Percentiles rank a stretch among this genome's conserved stretches.
These are phyloP conservation scores for Gnomoniopsis smithogilvyi DNA, from an alignment of 2,329 filamentous ascomycete genomes.

Conservation along the genomic window DNA sequence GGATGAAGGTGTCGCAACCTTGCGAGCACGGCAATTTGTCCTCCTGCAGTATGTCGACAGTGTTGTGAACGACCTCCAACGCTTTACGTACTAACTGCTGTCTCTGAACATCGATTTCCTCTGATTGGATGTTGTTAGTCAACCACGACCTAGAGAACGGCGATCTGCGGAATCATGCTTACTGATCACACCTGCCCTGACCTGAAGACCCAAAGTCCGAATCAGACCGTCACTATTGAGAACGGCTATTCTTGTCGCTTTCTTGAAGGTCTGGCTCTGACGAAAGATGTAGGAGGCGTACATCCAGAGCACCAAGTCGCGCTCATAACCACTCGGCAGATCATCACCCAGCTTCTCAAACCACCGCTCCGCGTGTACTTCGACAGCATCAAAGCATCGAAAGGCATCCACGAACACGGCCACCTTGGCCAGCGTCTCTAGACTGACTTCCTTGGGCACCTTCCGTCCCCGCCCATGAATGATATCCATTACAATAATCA, in stretches of 20 bases:
- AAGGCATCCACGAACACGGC: conserved; percentile 41
- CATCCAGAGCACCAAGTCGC: conserved; percentile 29
- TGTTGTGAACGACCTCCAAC: conserved; percentile 21
- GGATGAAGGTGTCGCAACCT: conserved; percentile 27
- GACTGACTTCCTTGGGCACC: conserved; percentile 33
- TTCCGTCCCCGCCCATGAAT: conserved; percentile 39
- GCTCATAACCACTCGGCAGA: conserved; percentile 17
- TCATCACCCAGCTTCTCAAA: conserved; percentile 24
- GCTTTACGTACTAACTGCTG: conserved; percentile 24
- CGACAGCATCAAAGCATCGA: conserved; percentile 38
- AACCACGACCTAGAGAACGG: background rate
- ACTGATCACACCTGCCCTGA: conserved; percentile 28
- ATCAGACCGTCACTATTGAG: conserved; percentile 24
- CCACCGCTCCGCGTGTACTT: conserved; percentile 40
- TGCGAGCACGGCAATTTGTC: conserved; percentile 17
- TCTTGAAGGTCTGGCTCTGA: conserved; percentile 24
- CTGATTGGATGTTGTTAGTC: conserved; percentile 9
- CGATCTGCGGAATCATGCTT: background rate
- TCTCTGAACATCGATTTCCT: conserved; percentile 27
- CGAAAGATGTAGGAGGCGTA: conserved; percentile 30
- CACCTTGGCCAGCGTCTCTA: conserved; percentile 42
- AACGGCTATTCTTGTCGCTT: conserved; percentile 24
- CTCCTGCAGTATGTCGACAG: conserved; percentile 23
- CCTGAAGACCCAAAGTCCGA: conserved; percentile 24
- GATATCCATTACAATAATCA: conserved; percentile 41